Evolutionary conservation across 2,329 filamentous ascomycete species (phyloP).

Genomic region (Daldinia sp.): DNA sequence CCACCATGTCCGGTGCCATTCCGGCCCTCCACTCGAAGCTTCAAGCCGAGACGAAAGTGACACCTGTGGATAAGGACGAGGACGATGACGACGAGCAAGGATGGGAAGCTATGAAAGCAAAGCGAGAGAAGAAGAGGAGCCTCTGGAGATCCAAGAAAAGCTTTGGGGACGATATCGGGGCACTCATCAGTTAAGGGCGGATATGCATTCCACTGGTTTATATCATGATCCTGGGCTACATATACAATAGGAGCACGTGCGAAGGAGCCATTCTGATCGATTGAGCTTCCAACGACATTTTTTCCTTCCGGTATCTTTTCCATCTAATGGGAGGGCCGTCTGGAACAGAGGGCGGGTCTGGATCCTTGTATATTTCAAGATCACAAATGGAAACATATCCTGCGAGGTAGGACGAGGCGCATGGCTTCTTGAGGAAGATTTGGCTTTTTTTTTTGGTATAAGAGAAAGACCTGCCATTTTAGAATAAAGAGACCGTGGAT

Average conservation of each 20-base stretch:
- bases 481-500: constrained; percentile 34
- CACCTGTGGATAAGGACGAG: constrained; percentile 59
- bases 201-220: constrained; percentile 41
- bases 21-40: constrained; percentile 56
- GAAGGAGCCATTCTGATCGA: constrained; percentile 2
- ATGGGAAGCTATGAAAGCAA: constrained; percentile 78
- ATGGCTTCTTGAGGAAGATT: constrained; percentile 32
- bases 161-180: constrained; percentile 61
- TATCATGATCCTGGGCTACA: constrained; percentile 44
- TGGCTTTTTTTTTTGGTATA: constrained; percentile 30
- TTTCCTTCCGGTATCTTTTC: constrained; percentile 13
- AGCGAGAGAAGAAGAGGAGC: constrained; percentile 76
- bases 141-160: constrained; percentile 73
- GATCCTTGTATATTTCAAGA: constrained; percentile 37
- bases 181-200: constrained; percentile 58
- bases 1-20: constrained; percentile 59
- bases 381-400: constrained; percentile 21
- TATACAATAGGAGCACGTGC: constrained; percentile 38
- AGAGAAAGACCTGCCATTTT: constrained; percentile 41
- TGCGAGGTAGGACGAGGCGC: constrained; percentile 28
- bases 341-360: constrained; percentile 15
- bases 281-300: constrained; percentile 3
- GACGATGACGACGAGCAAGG: constrained; percentile 76
- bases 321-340: constrained; percentile 17
- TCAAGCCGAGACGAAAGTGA: constrained; percentile 55